Percentiles rank a stretch among this genome's conserved stretches.
Evolutionary conservation across 2,329 filamentous ascomycete species (phyloP).

Genomic region (Hymenoscyphus albidus): DNA sequence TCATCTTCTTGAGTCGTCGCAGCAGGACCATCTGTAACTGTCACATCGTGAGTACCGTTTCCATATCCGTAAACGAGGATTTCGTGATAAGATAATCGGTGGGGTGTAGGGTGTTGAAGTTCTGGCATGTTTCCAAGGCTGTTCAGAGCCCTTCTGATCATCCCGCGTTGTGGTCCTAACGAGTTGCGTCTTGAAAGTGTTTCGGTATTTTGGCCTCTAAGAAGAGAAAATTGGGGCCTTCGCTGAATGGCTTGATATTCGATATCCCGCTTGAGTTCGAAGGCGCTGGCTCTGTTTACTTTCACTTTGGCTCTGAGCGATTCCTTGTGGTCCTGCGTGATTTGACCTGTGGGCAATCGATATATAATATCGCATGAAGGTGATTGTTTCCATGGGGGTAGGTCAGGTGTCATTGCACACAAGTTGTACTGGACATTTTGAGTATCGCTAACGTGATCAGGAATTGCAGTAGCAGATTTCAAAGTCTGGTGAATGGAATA

Average conservation of each 20-base stretch:
- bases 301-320: background rate
- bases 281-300: background rate
- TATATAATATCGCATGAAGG: constrained; percentile 18
- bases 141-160: constrained; percentile 34
- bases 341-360: constrained; percentile 24
- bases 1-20: constrained; percentile 7
- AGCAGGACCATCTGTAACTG: constrained; percentile 8
- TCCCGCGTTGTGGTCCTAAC: constrained; percentile 13
- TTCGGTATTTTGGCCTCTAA: constrained; percentile 17
- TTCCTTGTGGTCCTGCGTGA: background rate
- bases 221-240: constrained; percentile 15
- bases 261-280: constrained; percentile 49
- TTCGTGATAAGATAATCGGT: constrained; percentile 42
- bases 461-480: constrained; percentile 56
- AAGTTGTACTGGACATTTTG: constrained; percentile 53
- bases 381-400: constrained; percentile 30
- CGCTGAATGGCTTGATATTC: constrained; percentile 46
- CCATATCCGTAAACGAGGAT: constrained; percentile 52
- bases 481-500: constrained; percentile 73
- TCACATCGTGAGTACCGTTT: constrained; percentile 46
- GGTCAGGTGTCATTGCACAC: constrained; percentile 26
- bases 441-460: constrained; percentile 57
- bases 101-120: constrained; percentile 26
- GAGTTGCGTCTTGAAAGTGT: constrained; percentile 18
- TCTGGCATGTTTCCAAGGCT: constrained; percentile 26